phyloP scores from a whole-genome alignment of 176 grass and related monocot species.

The Miscanthus lutarioriparius region DNA sequence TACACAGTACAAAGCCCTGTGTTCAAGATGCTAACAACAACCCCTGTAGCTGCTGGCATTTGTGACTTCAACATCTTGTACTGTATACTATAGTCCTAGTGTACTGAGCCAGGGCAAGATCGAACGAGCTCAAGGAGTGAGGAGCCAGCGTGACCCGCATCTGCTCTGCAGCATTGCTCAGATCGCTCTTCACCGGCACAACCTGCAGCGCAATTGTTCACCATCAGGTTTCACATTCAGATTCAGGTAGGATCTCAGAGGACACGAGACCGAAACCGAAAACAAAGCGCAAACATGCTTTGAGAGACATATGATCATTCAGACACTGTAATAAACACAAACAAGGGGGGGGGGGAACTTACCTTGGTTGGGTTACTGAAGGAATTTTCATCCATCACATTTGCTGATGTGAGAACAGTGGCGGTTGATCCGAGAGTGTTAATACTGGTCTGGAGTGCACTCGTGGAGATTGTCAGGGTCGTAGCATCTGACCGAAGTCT shows the following conservation, averaged over 20 bases:
- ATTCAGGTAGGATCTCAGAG: not conserved
- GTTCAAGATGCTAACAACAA: not conserved
- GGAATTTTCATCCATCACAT: constrained; percentile 75
- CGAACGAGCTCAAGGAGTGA: constrained; percentile 49
- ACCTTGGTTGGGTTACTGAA: constrained; percentile 70
- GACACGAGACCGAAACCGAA: not conserved
- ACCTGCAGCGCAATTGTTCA: constrained; percentile 38
- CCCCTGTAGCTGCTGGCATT: too few species aligned
- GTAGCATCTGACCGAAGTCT: constrained; percentile 62
- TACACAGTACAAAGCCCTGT: not conserved
- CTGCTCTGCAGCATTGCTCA: constrained; percentile 40
- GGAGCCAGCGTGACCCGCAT: constrained; percentile 55
- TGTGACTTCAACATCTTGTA: too few species aligned
- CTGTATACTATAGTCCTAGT: too few species aligned
- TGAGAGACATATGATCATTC: not conserved
- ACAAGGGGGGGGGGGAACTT: not conserved
- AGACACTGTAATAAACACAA: not conserved
- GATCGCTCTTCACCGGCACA: constrained; percentile 24
- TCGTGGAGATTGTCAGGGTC: constrained; percentile 56
- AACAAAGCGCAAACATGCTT: not conserved
- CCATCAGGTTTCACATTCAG: not conserved
- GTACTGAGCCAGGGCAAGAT: constrained; percentile 43
- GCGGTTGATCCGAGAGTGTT: constrained; percentile 34
- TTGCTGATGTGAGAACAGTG: constrained; percentile 68
- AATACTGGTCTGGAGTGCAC: constrained; percentile 50